phyloP scores from a whole-genome alignment of 495 filamentous ascomycete species.

The Hypoxylon fragiforme region DNA sequence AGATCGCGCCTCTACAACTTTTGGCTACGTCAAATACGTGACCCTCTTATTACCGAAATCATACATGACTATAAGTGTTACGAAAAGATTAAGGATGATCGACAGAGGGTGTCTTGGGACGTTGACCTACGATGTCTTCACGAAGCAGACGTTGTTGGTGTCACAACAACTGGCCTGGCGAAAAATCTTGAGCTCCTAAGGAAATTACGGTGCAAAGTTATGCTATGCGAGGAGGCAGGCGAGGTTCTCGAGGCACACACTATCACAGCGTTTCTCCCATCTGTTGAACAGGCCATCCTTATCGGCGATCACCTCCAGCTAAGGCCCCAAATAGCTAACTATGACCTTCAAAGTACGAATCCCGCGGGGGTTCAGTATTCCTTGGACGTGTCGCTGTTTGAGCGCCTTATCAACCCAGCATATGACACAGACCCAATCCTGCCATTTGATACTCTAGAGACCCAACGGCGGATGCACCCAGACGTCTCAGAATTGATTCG shows the following conservation, averaged over 20 bases:
- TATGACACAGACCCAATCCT: conserved; percentile 42
- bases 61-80: conserved; percentile 39
- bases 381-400: conserved; percentile 70
- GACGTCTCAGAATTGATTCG: conserved; percentile 66
- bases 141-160: conserved; percentile 66
- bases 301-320: conserved; percentile 81
- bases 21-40: conserved; percentile 54
- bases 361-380: conserved; percentile 56
- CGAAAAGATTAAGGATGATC: conserved; percentile 33
- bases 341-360: conserved; percentile 64
- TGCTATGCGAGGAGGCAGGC: conserved; percentile 78
- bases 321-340: conserved; percentile 69
- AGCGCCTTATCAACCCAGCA: conserved; percentile 60
- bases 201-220: conserved; percentile 63
- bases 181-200: conserved; percentile 64
- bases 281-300: conserved; percentile 70
- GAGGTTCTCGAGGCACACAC: conserved; percentile 76
- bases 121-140: conserved; percentile 56
- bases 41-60: conserved; percentile 41
- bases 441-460: conserved; percentile 62
- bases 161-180: conserved; percentile 76
- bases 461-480: conserved; percentile 79
- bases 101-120: conserved; percentile 50
- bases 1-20: conserved; percentile 39
- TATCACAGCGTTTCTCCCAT: conserved; percentile 68